A percentile compares a stretch with the other conserved stretches of the same genome.
These are phyloP conservation scores for Elongisporangium undulatum DNA, from an alignment of 352 stramenopile genomes.

Conservation along the genomic window DNA sequence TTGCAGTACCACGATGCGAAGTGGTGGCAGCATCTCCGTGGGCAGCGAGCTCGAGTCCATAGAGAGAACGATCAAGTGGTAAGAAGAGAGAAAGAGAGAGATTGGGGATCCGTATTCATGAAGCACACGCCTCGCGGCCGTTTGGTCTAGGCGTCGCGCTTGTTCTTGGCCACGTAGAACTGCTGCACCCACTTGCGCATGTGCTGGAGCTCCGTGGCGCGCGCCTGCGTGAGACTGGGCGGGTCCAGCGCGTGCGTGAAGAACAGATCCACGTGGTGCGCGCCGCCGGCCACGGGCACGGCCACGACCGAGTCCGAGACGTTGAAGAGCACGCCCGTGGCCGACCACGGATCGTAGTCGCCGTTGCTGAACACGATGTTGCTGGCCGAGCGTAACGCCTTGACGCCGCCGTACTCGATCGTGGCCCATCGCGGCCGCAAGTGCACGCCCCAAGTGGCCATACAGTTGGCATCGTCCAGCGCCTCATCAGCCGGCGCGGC, in stretches of 20 bases:
- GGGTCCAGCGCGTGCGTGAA: conserved; percentile 51
- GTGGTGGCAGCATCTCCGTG: no score
- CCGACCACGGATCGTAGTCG: conserved; percentile 59
- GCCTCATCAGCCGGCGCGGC: conserved; percentile 14
- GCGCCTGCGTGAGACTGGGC: conserved; percentile 23
- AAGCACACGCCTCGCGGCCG: conserved; percentile 8
- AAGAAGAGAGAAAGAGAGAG: background rate
- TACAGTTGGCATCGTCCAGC: conserved; percentile 27
- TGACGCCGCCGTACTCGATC: conserved; percentile 47
- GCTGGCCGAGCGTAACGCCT: conserved; percentile 27
- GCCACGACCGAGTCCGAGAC: conserved; percentile 34
- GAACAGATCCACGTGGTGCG: conserved; percentile 56
- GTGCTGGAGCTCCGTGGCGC: conserved; percentile 31
- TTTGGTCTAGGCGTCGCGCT: no score
- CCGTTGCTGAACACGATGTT: conserved; percentile 77
- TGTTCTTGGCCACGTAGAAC: conserved; percentile 33
- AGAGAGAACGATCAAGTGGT: no score
- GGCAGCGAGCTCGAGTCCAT: no score
- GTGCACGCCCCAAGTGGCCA: conserved; percentile 33
- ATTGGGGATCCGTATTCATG: background rate
- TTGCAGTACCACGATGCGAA: no score
- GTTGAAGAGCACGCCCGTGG: conserved; percentile 32
- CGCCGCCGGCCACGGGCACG: conserved; percentile 31
- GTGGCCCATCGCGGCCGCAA: conserved; percentile 39
- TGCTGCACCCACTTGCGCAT: conserved; percentile 48